Percentiles rank a stretch among this genome's conserved stretches.
Evolutionary conservation across 2,329 filamentous ascomycete species (phyloP).

Genomic region (Emericellopsis cladophorae): DNA sequence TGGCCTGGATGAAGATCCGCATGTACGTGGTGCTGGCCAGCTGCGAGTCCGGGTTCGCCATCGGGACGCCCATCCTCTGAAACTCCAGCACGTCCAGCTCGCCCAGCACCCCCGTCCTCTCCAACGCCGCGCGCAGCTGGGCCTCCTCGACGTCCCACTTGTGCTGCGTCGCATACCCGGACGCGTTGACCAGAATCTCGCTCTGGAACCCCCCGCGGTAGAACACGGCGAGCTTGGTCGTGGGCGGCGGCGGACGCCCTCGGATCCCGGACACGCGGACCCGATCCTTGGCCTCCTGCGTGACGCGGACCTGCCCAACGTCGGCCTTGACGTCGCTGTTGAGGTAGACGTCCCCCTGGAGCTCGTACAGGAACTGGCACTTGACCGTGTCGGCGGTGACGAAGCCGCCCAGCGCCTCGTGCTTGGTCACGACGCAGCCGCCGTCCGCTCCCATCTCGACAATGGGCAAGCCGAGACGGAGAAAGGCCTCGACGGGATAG

Average conservation of each 20-base stretch:
- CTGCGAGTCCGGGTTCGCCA: constrained; percentile 23
- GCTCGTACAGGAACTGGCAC: constrained; percentile 34
- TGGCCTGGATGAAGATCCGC: constrained; percentile 28
- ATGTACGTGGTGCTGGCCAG: constrained; percentile 28
- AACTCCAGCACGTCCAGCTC: constrained; percentile 39
- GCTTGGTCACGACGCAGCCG: constrained; percentile 33
- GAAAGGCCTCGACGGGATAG: constrained; percentile 7
- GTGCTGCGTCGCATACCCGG: constrained; percentile 30
- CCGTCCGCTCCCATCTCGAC: constrained; percentile 33
- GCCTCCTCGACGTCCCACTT: constrained; percentile 36
- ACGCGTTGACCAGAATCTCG: constrained; percentile 29
- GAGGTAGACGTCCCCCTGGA: constrained; percentile 32
- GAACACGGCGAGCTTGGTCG: constrained; percentile 38
- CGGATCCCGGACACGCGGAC: constrained; percentile 26
- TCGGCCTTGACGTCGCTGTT: constrained; percentile 34
- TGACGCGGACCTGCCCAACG: constrained; percentile 19
- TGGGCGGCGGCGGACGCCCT: constrained; percentile 26
- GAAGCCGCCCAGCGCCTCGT: constrained; percentile 26
- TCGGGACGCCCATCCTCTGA: constrained; percentile 19
- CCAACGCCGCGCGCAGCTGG: constrained; percentile 29
- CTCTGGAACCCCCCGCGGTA: constrained; percentile 33
- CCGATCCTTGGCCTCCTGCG: constrained; percentile 19
- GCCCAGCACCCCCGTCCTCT: constrained; percentile 20
- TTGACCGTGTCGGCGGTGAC: constrained; percentile 22
- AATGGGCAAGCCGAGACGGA: constrained; percentile 31